Percentiles rank a stretch among this genome's conserved stretches.
These are phyloP conservation scores for Verbascum thapsus DNA, from an alignment of 257 asterid species.

Conservation along the genomic window DNA sequence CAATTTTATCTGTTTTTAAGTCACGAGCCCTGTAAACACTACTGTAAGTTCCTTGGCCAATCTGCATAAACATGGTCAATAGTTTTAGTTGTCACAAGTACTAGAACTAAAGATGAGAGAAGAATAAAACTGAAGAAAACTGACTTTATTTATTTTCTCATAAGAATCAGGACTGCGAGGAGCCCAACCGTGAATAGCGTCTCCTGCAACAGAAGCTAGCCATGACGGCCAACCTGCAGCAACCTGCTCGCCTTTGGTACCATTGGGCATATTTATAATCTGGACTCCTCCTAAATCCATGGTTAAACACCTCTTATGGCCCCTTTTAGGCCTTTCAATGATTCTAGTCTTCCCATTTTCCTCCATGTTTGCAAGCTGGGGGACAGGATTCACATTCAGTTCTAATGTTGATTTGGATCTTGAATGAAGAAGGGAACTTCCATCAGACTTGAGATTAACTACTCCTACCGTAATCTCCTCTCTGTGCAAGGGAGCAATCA, in stretches of 20 bases:
- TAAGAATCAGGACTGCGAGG: conserved; percentile 24
- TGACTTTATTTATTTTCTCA: conserved; percentile 20
- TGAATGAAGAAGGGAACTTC: conserved; percentile 22
- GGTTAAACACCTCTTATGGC: conserved; percentile 23
- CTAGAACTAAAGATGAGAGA: conserved; percentile 1
- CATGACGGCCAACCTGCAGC: conserved; percentile 30
- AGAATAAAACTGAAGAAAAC: neutral
- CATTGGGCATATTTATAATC: conserved; percentile 3
- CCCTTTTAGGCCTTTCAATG: conserved; percentile 24
- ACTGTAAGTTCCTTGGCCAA: conserved; percentile 30
- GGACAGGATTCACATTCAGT: conserved; percentile 20
- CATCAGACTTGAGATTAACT: conserved; percentile 14
- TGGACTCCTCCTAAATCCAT: conserved; percentile 26
- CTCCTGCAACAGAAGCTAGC: conserved; percentile 27
- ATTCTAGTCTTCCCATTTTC: conserved; percentile 21
- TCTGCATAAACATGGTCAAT: conserved; percentile 3
- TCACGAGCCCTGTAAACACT: conserved; percentile 31
- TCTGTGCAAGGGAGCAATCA: conserved; percentile 28
- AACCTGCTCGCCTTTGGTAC: conserved; percentile 24
- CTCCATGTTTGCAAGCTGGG: neutral
- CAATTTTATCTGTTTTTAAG: conserved; percentile 19
- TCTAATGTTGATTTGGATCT: conserved; percentile 21
- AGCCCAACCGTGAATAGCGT: conserved; percentile 28
- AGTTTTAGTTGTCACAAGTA: too few relatives aligned
- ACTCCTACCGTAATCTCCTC: conserved; percentile 24